phyloP scores from a whole-genome alignment of 2,329 filamentous ascomycete species.

The Zymoseptoria brevis region DNA sequence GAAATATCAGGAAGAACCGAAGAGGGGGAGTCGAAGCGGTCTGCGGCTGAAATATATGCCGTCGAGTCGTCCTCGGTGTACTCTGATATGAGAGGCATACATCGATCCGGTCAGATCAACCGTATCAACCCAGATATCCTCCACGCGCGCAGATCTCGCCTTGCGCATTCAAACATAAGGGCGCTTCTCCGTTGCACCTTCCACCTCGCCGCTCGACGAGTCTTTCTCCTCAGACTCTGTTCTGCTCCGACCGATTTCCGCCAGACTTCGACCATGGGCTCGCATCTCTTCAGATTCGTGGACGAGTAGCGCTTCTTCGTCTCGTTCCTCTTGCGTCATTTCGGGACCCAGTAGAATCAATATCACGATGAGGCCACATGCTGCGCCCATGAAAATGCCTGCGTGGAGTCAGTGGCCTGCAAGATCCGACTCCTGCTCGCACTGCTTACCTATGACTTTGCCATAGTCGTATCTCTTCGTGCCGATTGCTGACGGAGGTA shows the following conservation, averaged over 20 bases:
- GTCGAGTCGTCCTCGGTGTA: neutral
- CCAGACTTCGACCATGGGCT: slow-evolving; percentile 13
- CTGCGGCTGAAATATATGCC: neutral
- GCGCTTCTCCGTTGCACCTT: neutral
- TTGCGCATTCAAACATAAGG: neutral
- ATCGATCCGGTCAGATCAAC: neutral
- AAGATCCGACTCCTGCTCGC: no score
- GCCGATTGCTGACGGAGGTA: slow-evolving; percentile 22
- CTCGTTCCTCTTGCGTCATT: slow-evolving; percentile 21
- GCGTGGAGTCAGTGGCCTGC: neutral
- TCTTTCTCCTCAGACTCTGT: no score
- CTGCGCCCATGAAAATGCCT: slow-evolving; percentile 15
- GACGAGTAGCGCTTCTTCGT: slow-evolving; percentile 13
- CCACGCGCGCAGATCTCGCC: no score
- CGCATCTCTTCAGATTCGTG: slow-evolving; percentile 17
- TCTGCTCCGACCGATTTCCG: slow-evolving; percentile 7
- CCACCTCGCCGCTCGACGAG: no score
- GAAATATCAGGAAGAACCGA: neutral
- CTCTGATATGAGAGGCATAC: neutral
- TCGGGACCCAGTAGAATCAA: slow-evolving; percentile 29
- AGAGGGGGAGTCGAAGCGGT: neutral
- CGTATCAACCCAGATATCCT: no score
- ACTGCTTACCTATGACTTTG: slow-evolving; percentile 29
- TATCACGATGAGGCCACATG: slow-evolving; percentile 26
- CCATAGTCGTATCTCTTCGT: slow-evolving; percentile 33